phyloP scores from a whole-genome alignment of 768 basidiomycete species.

The Hygrocybe coccinea region DNA sequence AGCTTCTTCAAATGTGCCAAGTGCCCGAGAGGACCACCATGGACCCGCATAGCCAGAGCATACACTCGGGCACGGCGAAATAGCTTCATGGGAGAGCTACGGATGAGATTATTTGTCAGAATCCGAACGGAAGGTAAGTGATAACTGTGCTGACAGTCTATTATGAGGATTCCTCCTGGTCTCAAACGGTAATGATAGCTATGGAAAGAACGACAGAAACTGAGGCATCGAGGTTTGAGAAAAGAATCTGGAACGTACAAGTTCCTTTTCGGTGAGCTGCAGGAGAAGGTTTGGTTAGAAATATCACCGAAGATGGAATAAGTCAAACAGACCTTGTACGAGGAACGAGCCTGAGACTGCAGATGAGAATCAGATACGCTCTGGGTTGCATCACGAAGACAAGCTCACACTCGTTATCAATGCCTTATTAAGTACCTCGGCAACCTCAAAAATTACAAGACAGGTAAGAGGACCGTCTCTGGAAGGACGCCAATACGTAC shows the following conservation, averaged over 20 bases:
- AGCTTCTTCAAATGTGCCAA: background rate
- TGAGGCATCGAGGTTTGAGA: background rate
- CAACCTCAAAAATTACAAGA: no score
- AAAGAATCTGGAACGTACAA: background rate
- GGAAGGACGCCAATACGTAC: no score
- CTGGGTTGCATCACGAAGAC: background rate
- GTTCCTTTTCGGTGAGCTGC: background rate
- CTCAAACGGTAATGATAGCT: background rate
- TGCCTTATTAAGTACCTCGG: no score
- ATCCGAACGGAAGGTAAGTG: background rate
- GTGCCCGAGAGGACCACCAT: background rate
- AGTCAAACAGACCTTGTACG: background rate
- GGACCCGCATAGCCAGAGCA: conserved; percentile 1
- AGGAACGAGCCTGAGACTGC: background rate
- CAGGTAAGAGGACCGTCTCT: no score
- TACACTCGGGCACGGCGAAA: background rate
- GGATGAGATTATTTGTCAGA: background rate
- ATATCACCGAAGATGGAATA: background rate
- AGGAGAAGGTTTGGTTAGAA: background rate
- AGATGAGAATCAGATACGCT: background rate
- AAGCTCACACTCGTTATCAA: background rate
- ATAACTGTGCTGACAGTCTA: background rate
- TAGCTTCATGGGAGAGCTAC: background rate
- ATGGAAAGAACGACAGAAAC: background rate
- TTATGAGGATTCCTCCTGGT: background rate